A percentile compares a stretch with the other conserved stretches of the same genome.
phyloP scores from a whole-genome alignment of 1,284 basidiomycete genomes.

The Sporisorium exsertum region DNA sequence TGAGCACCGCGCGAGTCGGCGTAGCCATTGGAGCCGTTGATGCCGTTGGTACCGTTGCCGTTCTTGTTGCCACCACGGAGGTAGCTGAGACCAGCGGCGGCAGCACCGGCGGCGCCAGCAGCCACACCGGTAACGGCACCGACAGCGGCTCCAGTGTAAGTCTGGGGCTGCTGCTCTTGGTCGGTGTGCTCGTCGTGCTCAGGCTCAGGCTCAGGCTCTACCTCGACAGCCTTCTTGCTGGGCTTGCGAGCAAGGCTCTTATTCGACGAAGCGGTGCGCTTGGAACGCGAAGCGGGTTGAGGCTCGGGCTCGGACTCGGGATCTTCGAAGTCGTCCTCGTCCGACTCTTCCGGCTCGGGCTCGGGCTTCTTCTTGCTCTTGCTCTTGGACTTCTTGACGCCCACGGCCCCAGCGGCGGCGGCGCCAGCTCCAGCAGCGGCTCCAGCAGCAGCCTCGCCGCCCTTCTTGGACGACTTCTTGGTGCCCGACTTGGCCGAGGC shows the following conservation, averaged over 20 bases:
- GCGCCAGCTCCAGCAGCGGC: slow-evolving; percentile 45
- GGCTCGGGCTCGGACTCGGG: slow-evolving; percentile 29
- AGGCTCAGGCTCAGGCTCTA: slow-evolving; percentile 34
- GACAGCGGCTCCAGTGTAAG: slow-evolving; percentile 59
- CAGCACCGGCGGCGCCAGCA: slow-evolving; percentile 54
- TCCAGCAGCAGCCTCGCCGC: slow-evolving; percentile 29
- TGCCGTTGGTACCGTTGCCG: slow-evolving; percentile 26
- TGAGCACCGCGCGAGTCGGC: slow-evolving; percentile 18
- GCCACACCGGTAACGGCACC: slow-evolving; percentile 59
- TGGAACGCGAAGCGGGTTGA: slow-evolving; percentile 14
- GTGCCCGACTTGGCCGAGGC: slow-evolving; percentile 16
- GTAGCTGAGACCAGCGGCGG: slow-evolving; percentile 55
- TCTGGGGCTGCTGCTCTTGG: slow-evolving; percentile 44
- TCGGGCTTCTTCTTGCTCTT: slow-evolving; percentile 37
- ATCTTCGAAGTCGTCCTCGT: slow-evolving; percentile 32
- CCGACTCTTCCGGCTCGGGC: slow-evolving; percentile 30
- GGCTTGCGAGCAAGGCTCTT: slow-evolving; percentile 46
- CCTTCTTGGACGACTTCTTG: slow-evolving; percentile 49
- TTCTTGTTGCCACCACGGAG: slow-evolving; percentile 35
- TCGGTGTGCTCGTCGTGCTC: slow-evolving; percentile 13
- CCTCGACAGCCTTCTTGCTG: slow-evolving; percentile 28
- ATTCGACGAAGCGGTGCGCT: slow-evolving; percentile 25
- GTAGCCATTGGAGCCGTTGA: slow-evolving; percentile 14
- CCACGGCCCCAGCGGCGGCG: slow-evolving; percentile 23
- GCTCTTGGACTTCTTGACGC: slow-evolving; percentile 40